Base-by-base conservation (phyloP, 441 rosid species). In the Bruguiera hainesii region DNA sequence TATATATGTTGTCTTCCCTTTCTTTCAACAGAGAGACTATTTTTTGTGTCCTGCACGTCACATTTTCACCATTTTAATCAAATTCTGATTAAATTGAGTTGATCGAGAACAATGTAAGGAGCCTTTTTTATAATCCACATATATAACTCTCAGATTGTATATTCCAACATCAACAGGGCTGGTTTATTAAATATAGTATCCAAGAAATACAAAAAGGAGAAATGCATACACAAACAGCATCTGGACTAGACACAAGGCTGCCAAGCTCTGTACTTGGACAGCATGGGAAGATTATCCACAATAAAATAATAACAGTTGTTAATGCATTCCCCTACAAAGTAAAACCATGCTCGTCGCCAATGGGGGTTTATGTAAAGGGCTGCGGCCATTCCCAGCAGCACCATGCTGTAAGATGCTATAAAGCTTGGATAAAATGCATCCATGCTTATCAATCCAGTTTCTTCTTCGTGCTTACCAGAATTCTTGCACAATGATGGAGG, bases 341-440 rank as follows among this genome's bases (percentile, higher is more conserved):
- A 29, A 48, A 78, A 71, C 73, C 63, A 67, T 2, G 7, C 30
- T 21, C 15, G 37, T 21, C 67, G 26, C 78, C 69, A 74, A 5
- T 35, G 2, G 1, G 65, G 63, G 55, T 67, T 71, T 49, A 74
- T 62, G 33, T 37, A 71, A 1, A 78, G 1, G 33, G 65, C 26
- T 3, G 8, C 26, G 0, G 30, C 7, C 1, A 56, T 51, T 18
- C 5, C 16, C 3, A 78, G 21, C 25, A 78, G 13, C 9, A 65
- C 33, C 19, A 67, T 5, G 2, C 26, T 6, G 28, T 65, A 73
- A 2, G 75, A 55, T 9, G 60, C 66, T 0, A 6, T 0, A 33
- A 76, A 76, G 0, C 56, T 76, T 30, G 74, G 30, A 26, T 37
- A 19, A 42, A 73, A 73, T 25, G 6, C 49, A 1, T 5, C 52